Percentiles rank a stretch among this genome's conserved stretches.
Conservation (phyloP, 176 grass and related monocot species). For the Coix lacrymajobi region DNA sequence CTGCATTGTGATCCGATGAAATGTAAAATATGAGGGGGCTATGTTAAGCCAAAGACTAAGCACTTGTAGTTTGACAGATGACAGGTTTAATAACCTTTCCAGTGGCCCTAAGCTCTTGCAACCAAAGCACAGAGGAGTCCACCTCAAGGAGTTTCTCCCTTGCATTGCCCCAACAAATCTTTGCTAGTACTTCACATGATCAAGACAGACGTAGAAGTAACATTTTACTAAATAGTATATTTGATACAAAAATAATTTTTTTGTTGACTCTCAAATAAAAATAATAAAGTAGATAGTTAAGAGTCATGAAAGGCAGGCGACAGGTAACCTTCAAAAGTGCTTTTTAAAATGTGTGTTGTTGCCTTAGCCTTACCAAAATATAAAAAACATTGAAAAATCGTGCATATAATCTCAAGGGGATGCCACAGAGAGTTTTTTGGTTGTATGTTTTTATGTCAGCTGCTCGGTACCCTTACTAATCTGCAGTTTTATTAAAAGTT, state of each 20-base stretch:
- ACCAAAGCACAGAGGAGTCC: slow-evolving; percentile 55
- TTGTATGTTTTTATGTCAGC: neutral
- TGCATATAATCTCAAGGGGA: neutral
- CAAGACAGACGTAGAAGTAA: neutral
- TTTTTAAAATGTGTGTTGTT: neutral
- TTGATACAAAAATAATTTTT: neutral
- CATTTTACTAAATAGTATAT: neutral
- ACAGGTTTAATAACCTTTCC: slow-evolving; percentile 51
- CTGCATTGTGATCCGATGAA: slow-evolving; percentile 32
- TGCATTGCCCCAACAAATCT: slow-evolving; percentile 80
- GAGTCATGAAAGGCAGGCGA: neutral
- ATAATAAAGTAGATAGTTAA: neutral
- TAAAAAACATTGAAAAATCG: neutral
- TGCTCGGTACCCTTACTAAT: neutral
- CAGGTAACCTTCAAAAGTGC: neutral
- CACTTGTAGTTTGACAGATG: neutral
- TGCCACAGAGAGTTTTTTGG: neutral
- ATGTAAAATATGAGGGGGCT: slow-evolving; percentile 12
- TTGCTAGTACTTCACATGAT: slow-evolving; percentile 70
- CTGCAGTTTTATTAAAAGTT: neutral
- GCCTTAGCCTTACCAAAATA: neutral
- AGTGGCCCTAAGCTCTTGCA: slow-evolving; percentile 64
- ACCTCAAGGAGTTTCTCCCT: slow-evolving; percentile 75
- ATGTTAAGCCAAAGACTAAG: neutral
- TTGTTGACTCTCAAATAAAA: neutral